Conservation (phyloP, 768 basidiomycete species). For the Chalciporus piperatus region DNA sequence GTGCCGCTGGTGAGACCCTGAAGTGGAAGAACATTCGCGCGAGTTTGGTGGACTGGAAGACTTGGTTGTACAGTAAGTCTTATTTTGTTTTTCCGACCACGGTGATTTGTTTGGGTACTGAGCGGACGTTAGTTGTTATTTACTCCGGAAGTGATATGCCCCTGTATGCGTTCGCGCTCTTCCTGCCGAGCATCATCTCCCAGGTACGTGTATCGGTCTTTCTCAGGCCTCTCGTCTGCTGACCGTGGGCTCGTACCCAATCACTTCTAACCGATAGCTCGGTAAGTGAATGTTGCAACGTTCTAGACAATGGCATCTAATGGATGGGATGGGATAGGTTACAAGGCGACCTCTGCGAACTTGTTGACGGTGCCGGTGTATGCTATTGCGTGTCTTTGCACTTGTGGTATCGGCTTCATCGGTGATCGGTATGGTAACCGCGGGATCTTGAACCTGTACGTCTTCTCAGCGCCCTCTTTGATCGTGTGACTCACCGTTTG, state of each 20-base stretch:
- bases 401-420: slow-evolving; percentile 58
- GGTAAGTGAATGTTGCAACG: slow-evolving; percentile 29
- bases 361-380: slow-evolving; percentile 79
- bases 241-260: background rate
- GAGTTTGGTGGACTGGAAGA: slow-evolving; percentile 71
- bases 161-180: slow-evolving; percentile 74
- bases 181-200: slow-evolving; percentile 77
- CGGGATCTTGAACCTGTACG: slow-evolving; percentile 64
- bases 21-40: slow-evolving; percentile 54
- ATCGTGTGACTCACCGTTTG: background rate
- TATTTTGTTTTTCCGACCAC: background rate
- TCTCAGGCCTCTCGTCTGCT: background rate
- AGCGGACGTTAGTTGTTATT: slow-evolving; percentile 45
- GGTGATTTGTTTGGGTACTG: background rate
- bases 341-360: slow-evolving; percentile 68
- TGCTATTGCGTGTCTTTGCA: slow-evolving; percentile 61
- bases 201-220: slow-evolving; percentile 41
- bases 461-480: background rate
- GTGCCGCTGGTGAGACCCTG: slow-evolving; percentile 67
- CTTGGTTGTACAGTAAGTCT: slow-evolving; percentile 44
- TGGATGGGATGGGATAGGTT: slow-evolving; percentile 40
- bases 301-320: background rate
- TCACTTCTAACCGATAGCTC: slow-evolving; percentile 31
- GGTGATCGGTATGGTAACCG: slow-evolving; percentile 62
- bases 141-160: slow-evolving; percentile 62